Conservation (phyloP, 768 basidiomycete species). For the Tulasnella sp. region DNA sequence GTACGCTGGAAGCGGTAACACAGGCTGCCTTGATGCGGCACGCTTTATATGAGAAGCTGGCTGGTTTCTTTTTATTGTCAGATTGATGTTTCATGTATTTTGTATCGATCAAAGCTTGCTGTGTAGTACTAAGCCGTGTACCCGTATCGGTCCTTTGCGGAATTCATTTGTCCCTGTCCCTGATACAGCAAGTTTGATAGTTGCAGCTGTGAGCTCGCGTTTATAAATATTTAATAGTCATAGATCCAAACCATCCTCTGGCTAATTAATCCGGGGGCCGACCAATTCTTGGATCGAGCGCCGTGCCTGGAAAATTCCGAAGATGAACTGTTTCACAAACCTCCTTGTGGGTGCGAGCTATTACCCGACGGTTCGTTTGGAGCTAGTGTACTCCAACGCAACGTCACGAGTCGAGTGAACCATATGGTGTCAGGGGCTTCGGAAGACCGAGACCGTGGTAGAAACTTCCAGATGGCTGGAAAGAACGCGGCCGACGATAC, state of each 20-base stretch:
- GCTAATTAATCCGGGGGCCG: background rate
- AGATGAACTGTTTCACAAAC: background rate
- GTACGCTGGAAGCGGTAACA: background rate
- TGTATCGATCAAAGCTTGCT: background rate
- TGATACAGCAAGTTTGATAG: too few species aligned
- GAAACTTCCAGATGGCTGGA: background rate
- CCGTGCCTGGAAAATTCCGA: background rate
- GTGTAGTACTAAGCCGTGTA: background rate
- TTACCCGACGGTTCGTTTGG: background rate
- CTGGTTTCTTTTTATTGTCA: constrained; percentile 2
- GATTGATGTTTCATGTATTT: background rate
- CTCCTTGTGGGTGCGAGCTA: background rate
- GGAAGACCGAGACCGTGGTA: background rate
- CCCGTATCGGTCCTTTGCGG: background rate
- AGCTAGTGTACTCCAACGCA: background rate
- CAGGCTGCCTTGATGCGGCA: constrained; percentile 2
- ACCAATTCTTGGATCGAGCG: background rate
- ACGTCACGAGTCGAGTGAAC: background rate
- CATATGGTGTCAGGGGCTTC: background rate
- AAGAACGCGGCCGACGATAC: background rate
- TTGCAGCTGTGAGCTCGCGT: too few species aligned
- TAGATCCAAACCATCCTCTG: too few species aligned
- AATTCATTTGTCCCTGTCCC: background rate
- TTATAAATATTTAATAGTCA: background rate
- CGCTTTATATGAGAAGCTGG: constrained; percentile 4